Conservation (phyloP, 2,329 filamentous ascomycete genomes). For the Aurifilum marmelostoma region DNA sequence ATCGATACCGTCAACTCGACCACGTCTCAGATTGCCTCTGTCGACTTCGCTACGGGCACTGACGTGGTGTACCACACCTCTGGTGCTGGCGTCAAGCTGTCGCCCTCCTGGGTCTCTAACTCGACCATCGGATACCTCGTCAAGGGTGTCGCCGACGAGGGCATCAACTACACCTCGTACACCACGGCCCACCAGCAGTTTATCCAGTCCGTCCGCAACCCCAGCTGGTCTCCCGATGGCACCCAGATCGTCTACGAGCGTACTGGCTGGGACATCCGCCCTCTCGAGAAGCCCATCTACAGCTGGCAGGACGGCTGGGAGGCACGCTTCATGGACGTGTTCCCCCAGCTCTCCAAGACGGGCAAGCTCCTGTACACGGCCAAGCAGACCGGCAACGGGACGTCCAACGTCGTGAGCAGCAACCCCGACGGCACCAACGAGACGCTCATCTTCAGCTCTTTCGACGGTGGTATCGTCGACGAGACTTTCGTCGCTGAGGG, state of each 20-base stretch:
- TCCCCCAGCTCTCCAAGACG: constrained; percentile 39
- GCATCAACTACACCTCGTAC: constrained; percentile 36
- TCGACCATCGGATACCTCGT: constrained; percentile 35
- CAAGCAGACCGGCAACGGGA: constrained; percentile 46
- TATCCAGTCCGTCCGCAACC: constrained; percentile 28
- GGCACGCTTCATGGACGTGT: constrained; percentile 48
- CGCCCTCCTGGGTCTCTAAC: constrained; percentile 32
- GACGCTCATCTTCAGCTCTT: constrained; percentile 14
- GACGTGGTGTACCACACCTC: constrained; percentile 38
- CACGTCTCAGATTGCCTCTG: constrained; percentile 39
- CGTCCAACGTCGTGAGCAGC: constrained; percentile 38
- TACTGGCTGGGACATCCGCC: constrained; percentile 36
- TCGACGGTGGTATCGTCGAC: constrained; percentile 7
- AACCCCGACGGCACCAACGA: constrained; percentile 35
- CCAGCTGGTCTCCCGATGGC: constrained; percentile 42
- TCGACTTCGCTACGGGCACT: constrained; percentile 44
- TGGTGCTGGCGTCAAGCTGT: constrained; percentile 38
- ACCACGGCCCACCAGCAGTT: constrained; percentile 28
- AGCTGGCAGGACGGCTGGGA: constrained; percentile 46
- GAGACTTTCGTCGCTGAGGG: constrained; percentile 35
- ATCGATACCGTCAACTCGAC: constrained; percentile 32
- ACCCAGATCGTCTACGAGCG: constrained; percentile 35
- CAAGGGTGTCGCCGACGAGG: constrained; percentile 35
- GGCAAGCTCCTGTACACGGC: constrained; percentile 40
- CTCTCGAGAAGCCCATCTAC: constrained; percentile 42